Conservation (phyloP, 108 stramenopile species). For the Conticribra guillardii region DNA sequence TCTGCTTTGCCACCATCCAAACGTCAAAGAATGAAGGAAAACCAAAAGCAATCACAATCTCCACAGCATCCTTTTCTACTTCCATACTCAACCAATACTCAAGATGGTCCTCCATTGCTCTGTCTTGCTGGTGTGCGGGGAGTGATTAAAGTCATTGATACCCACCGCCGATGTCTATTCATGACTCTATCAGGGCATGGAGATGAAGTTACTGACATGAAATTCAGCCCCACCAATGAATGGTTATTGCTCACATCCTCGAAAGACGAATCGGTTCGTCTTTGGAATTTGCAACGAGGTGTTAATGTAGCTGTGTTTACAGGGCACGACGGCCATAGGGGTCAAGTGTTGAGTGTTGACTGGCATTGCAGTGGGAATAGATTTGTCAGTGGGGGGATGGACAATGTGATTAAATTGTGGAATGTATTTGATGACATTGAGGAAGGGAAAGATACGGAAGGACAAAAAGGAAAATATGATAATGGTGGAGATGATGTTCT, state of each 20-base stretch:
- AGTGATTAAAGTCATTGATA: conserved; percentile 74
- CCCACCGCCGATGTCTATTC: conserved; percentile 40
- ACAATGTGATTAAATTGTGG: conserved; percentile 80
- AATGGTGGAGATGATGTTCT: conserved; percentile 10
- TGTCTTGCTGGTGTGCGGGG: conserved; percentile 65
- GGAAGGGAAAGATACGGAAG: background rate
- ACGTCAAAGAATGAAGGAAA: conserved; percentile 3
- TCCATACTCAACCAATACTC: conserved; percentile 13
- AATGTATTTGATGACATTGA: conserved; percentile 29
- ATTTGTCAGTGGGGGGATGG: conserved; percentile 79
- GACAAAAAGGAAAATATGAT: background rate
- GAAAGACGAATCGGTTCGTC: conserved; percentile 74
- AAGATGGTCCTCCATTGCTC: conserved; percentile 65
- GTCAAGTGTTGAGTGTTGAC: conserved; percentile 66
- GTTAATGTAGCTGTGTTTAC: conserved; percentile 80
- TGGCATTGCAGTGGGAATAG: conserved; percentile 75
- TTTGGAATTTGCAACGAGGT: conserved; percentile 82
- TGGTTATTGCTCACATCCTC: conserved; percentile 74
- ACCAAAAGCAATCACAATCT: too few species aligned
- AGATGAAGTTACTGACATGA: conserved; percentile 69
- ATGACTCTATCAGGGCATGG: conserved; percentile 70
- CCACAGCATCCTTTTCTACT: conserved; percentile 11
- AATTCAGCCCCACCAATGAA: conserved; percentile 64
- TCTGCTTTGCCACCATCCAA: background rate
- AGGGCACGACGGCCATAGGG: conserved; percentile 79